phyloP scores from a whole-genome alignment of 2,329 filamentous ascomycete species.

The Aspergillus transmontanensis region DNA sequence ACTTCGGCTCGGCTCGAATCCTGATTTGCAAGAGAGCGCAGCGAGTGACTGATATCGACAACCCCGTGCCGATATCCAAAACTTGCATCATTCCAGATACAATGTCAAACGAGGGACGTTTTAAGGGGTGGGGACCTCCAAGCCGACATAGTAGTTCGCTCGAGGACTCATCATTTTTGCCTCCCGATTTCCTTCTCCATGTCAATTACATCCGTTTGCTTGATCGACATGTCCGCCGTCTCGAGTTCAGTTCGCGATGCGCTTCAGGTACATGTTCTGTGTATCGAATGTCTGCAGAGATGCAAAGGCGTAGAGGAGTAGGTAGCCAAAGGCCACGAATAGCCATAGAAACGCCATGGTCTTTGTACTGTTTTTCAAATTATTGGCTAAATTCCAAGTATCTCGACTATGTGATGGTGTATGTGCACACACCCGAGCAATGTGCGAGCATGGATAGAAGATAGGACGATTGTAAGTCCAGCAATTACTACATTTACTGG shows the following conservation, averaged over 20 bases:
- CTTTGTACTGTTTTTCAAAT: not conserved
- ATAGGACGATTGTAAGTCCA: not conserved
- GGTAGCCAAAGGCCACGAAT: conserved; percentile 38
- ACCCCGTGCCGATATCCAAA: not conserved
- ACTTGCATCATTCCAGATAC: not conserved
- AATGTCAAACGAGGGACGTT: not conserved
- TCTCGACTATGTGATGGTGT: not conserved
- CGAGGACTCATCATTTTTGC: not conserved
- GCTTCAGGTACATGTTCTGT: conserved; percentile 13
- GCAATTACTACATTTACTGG: not conserved
- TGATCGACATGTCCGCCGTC: not conserved
- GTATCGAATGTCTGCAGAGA: conserved; percentile 23
- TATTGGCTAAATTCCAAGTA: too few species aligned
- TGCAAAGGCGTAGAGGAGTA: conserved; percentile 40
- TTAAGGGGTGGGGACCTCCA: not conserved
- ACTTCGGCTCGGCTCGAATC: not conserved
- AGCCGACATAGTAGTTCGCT: not conserved
- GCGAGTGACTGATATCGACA: not conserved
- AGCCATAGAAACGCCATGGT: conserved; percentile 35
- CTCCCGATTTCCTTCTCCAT: not conserved
- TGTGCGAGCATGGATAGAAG: not conserved
- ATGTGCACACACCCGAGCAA: not conserved
- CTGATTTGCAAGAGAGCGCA: not conserved
- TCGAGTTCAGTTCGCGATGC: conserved; percentile 24
- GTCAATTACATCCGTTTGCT: not conserved